Conservation (phyloP, 768 basidiomycete species). For the Lentinus tigrinus region DNA sequence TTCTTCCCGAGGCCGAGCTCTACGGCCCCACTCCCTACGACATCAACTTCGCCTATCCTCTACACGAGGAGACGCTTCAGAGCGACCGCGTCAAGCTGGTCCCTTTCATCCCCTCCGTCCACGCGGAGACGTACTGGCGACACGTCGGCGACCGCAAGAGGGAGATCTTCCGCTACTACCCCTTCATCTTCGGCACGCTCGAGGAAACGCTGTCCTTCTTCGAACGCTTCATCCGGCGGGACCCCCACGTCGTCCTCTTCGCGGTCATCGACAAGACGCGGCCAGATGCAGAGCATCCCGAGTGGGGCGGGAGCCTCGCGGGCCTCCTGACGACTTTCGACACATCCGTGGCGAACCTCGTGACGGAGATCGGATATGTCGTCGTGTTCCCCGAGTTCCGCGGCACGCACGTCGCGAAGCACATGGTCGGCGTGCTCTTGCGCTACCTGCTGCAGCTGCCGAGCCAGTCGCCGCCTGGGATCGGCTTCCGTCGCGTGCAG, state of each 20-base stretch:
- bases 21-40: slow-evolving; percentile 18
- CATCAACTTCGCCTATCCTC: slow-evolving; percentile 34
- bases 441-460: slow-evolving; percentile 25
- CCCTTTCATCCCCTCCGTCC: slow-evolving; percentile 39
- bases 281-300: slow-evolving; percentile 27
- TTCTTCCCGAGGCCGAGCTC: slow-evolving; percentile 3
- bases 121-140: slow-evolving; percentile 32
- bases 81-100: slow-evolving; percentile 38
- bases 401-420: slow-evolving; percentile 42
- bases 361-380: slow-evolving; percentile 39
- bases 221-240: slow-evolving; percentile 14
- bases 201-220: slow-evolving; percentile 22
- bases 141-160: slow-evolving; percentile 23
- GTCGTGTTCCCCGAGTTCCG: slow-evolving; percentile 39
- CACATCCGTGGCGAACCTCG: slow-evolving; percentile 28
- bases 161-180: slow-evolving; percentile 32
- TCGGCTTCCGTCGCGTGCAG: slow-evolving; percentile 46
- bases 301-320: slow-evolving; percentile 35
- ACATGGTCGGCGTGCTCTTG: slow-evolving; percentile 36
- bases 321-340: slow-evolving; percentile 41
- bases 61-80: slow-evolving; percentile 33
- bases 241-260: slow-evolving; percentile 26
- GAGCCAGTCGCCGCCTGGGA: slow-evolving; percentile 26
- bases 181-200: slow-evolving; percentile 23
- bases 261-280: slow-evolving; percentile 41